Base-by-base conservation (phyloP, 345 rosid species). In the Anastatica hierochuntica region DNA sequence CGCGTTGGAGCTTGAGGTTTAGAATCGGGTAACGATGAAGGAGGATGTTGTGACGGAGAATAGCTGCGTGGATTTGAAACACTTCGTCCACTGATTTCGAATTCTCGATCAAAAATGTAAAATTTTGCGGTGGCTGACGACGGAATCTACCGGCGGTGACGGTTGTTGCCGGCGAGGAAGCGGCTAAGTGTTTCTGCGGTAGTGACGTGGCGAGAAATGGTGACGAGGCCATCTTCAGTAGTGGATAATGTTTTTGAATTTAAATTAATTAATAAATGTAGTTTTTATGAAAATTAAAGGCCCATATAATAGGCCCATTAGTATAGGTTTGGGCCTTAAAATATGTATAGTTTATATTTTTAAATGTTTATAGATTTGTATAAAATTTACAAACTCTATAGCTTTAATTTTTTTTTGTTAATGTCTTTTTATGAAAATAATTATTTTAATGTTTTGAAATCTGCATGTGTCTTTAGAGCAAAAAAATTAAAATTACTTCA, bases 1-100 rank as follows among this genome's bases (percentile, higher is more conserved):
- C 76, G 33, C 94, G 88, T 41, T 77, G 94, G 47, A 90, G 97
- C 75, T 82, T 82, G 72, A 89, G 83, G 59, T 68, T 81, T 44
- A 84, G 66, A 53, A 77, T 60, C 23, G 69, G 86, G 69, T 78
- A 63, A 21, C 44, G 52, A 65, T 67, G 71, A 15, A 44, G 68
- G 23, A 14, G n/a, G 64, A 90, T 63, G 63, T 76, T 84, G 51
- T 79, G 89, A 58, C 77, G 79, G 63, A 84, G 74, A 43, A 82
- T 70, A 52, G 68, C 74, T 5, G 85, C 90, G 71, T 90, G 98
- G 75, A 84, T 74, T 74, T 74, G 84, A 50, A 63, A 72, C 24
- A 79, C 45, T 23, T 76, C 74, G 17, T 26, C 36, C 11, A 62
- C 37, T 55, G 80, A 76, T 60, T 63, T 56, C 17, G 81, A 77